phyloP scores from a whole-genome alignment of 345 rosid species.

The Jatropha curcas region DNA sequence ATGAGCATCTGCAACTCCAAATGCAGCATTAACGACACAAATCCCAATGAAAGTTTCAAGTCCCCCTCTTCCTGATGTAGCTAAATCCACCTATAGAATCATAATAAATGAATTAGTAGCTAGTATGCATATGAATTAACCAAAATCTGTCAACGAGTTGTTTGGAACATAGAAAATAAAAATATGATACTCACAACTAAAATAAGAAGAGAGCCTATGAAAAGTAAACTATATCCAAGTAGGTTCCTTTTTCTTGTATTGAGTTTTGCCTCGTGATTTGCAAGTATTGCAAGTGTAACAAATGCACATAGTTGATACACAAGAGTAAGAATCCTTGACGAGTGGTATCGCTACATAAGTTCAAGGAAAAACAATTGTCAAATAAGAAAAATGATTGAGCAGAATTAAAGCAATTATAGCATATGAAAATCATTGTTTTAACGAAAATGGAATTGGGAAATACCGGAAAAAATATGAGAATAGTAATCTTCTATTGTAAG shows the following conservation, averaged over 20 bases:
- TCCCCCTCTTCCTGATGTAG: conserved; percentile 77
- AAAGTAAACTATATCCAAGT: conserved; percentile 64
- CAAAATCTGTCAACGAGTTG: background rate
- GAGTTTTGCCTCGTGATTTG: conserved; percentile 64
- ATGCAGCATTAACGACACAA: conserved; percentile 55
- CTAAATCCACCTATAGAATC: conserved; percentile 63
- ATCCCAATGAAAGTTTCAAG: conserved; percentile 63
- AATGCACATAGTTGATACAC: conserved; percentile 79
- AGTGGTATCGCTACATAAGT: conserved; percentile 63
- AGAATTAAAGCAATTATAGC: too few species aligned
- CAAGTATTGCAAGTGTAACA: conserved; percentile 52
- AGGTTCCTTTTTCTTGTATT: conserved; percentile 67
- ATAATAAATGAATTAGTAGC: background rate
- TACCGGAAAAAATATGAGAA: conserved; percentile 63
- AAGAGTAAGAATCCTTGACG: conserved; percentile 72
- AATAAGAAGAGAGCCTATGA: conserved; percentile 52
- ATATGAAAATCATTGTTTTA: background rate
- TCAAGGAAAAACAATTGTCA: conserved; percentile 19
- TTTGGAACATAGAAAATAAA: background rate
- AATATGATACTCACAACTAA: conserved; percentile 56
- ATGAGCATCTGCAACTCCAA: conserved; percentile 84
- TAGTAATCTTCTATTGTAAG: conserved; percentile 76
- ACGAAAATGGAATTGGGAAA: background rate
- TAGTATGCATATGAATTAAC: background rate
- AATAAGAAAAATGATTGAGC: background rate